A percentile compares a stretch with the other conserved stretches of the same genome.
phyloP scores from a whole-genome alignment of 305 asterid genomes.

The Fraxinus floribunda region DNA sequence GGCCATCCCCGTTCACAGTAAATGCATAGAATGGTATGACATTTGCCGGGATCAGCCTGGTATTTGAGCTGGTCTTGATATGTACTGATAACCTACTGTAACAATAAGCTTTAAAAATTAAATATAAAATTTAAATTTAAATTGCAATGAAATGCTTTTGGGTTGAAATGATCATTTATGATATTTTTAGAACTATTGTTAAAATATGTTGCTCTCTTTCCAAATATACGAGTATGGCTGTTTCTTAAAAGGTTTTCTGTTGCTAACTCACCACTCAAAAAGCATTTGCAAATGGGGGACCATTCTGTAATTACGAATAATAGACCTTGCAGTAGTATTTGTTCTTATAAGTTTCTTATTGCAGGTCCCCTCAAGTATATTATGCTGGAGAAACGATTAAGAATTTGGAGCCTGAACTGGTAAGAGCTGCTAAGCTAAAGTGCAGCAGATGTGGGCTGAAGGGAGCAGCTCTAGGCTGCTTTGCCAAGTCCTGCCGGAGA shows the following conservation, averaged over 20 bases:
- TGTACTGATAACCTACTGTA: background rate
- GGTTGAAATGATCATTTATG: background rate
- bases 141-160: background rate
- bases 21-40: slow-evolving; percentile 87
- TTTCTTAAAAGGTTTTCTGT: background rate
- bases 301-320: background rate
- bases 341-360: slow-evolving; percentile 2
- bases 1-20: slow-evolving; percentile 63
- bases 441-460: slow-evolving; percentile 82
- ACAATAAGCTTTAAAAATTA: background rate
- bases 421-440: slow-evolving; percentile 89
- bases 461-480: slow-evolving; percentile 98
- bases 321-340: background rate
- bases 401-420: slow-evolving; percentile 79
- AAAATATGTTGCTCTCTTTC: background rate
- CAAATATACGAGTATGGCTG: slow-evolving; percentile 36
- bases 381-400: slow-evolving; percentile 59
- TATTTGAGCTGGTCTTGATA: background rate
- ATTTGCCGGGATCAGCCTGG: slow-evolving; percentile 2
- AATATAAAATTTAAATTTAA: background rate
- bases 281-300: background rate
- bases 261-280: background rate
- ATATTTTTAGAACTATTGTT: background rate
- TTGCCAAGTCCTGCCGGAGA: slow-evolving; percentile 70
- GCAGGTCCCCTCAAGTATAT: slow-evolving; percentile 87